Conservation (phyloP, 352 stramenopile genomes). For the Thalassiosira mediterranea region DNA sequence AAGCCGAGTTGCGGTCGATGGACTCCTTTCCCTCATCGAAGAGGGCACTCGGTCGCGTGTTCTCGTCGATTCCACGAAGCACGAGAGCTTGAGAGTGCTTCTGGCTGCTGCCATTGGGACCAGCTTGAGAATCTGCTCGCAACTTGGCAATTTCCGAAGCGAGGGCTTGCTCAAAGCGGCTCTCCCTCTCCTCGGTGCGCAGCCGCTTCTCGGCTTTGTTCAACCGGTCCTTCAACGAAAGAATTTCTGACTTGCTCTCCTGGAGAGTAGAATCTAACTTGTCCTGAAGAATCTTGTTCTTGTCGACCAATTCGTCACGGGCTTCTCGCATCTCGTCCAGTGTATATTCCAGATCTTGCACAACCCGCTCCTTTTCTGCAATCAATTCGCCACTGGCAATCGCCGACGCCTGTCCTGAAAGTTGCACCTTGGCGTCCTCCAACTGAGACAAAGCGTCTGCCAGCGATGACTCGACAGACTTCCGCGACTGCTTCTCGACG, state of each 20-base stretch:
- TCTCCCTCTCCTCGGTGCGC: slow-evolving; percentile 58
- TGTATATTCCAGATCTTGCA: slow-evolving; percentile 27
- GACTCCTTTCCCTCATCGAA: slow-evolving; percentile 15
- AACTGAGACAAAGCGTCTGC: slow-evolving; percentile 49
- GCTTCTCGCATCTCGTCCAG: slow-evolving; percentile 36
- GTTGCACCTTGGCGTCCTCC: slow-evolving; percentile 47
- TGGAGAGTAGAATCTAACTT: slow-evolving; percentile 37
- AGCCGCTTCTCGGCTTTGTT: slow-evolving; percentile 51
- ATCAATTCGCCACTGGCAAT: slow-evolving; percentile 15
- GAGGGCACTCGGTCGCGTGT: slow-evolving; percentile 14
- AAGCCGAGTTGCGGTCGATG: slow-evolving; percentile 40
- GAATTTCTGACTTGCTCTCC: slow-evolving; percentile 47
- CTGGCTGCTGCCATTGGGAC: slow-evolving; percentile 5
- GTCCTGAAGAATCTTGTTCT: slow-evolving; percentile 50
- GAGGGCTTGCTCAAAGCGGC: slow-evolving; percentile 60
- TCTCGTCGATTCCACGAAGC: slow-evolving; percentile 31
- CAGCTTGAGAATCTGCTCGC: slow-evolving; percentile 4
- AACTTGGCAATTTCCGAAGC: slow-evolving; percentile 66
- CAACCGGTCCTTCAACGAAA: slow-evolving; percentile 63
- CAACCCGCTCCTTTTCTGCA: slow-evolving; percentile 15
- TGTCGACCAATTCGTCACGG: slow-evolving; percentile 50
- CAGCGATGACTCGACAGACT: slow-evolving; percentile 61
- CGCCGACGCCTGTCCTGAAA: slow-evolving; percentile 21
- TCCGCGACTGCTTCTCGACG: slow-evolving; percentile 70
- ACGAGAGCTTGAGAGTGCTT: slow-evolving; percentile 37